A percentile compares a stretch with the other conserved stretches of the same genome.
phyloP scores from a whole-genome alignment of 306 rosid genomes.

The Carpinus fangiana region DNA sequence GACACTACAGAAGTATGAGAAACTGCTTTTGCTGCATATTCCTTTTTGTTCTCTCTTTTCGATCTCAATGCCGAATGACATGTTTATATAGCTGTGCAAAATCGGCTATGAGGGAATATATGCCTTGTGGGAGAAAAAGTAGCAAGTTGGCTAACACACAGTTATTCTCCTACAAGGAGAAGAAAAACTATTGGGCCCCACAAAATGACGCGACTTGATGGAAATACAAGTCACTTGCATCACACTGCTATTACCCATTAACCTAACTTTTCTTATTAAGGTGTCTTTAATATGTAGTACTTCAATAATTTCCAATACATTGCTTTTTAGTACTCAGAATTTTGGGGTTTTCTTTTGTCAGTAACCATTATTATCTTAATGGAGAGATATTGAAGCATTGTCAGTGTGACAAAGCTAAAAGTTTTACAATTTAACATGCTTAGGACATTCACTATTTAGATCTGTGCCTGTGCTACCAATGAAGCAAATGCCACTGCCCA shows the following conservation, averaged over 20 bases:
- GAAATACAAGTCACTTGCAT: too few species aligned
- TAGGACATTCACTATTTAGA: background rate
- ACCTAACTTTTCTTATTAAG: background rate
- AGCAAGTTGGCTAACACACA: too few species aligned
- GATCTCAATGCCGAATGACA: too few species aligned
- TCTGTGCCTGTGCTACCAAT: background rate
- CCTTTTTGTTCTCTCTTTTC: too few species aligned
- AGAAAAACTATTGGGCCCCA: too few species aligned
- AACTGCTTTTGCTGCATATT: too few species aligned
- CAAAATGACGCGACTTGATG: too few species aligned
- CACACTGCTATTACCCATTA: background rate
- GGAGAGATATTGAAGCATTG: constrained; percentile 6
- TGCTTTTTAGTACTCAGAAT: constrained; percentile 11
- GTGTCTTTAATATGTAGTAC: background rate
- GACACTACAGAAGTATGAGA: too few species aligned
- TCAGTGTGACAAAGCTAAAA: constrained; percentile 2
- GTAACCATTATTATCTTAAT: constrained; percentile 6
- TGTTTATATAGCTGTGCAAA: too few species aligned
- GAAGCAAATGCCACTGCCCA: background rate
- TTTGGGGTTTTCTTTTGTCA: background rate
- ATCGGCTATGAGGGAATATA: too few species aligned
- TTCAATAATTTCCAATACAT: background rate
- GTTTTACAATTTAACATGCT: background rate
- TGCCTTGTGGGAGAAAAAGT: too few species aligned
- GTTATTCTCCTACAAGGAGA: too few species aligned